phyloP scores from a whole-genome alignment of 225 moss, liverwort and hornwort species.

The Takakia lepidozioides region DNA sequence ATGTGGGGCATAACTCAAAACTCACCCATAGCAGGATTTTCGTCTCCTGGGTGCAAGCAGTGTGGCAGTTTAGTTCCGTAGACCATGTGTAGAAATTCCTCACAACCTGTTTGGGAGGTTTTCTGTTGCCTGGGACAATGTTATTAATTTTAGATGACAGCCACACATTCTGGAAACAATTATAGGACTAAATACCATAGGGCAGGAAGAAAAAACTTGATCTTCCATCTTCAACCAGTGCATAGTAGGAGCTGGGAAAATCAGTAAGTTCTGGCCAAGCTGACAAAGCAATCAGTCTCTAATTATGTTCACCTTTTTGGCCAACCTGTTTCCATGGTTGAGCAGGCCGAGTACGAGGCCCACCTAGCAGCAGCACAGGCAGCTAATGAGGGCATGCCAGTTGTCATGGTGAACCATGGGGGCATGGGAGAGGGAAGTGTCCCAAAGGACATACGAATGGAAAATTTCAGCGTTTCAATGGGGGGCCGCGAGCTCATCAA shows the following conservation, averaged over 20 bases:
- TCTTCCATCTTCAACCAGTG: background rate
- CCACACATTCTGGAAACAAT: background rate
- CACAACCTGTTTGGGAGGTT: too few relatives aligned
- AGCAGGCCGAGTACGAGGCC: conserved; percentile 89
- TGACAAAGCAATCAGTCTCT: too few relatives aligned
- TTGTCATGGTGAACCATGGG: conserved; percentile 95
- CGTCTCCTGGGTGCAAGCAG: too few relatives aligned
- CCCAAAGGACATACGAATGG: conserved; percentile 95
- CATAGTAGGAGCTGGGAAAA: too few relatives aligned
- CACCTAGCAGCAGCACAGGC: conserved; percentile 91
- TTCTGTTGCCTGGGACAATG: too few relatives aligned
- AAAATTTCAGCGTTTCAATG: conserved; percentile 96
- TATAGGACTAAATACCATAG: background rate
- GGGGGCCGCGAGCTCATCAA: conserved; percentile 98
- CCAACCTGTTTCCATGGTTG: conserved; percentile 1
- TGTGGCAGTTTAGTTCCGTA: too few relatives aligned
- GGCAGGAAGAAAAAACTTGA: background rate
- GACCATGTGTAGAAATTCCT: too few relatives aligned
- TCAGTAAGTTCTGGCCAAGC: too few relatives aligned
- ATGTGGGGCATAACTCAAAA: too few relatives aligned
- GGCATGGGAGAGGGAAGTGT: conserved; percentile 94
- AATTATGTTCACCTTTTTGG: background rate
- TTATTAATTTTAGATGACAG: too few relatives aligned
- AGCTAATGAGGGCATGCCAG: conserved; percentile 86
- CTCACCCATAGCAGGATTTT: too few relatives aligned